Evolutionary conservation across 2,329 filamentous ascomycete genomes (phyloP).

Genomic region (Fusarium zealandicum): DNA sequence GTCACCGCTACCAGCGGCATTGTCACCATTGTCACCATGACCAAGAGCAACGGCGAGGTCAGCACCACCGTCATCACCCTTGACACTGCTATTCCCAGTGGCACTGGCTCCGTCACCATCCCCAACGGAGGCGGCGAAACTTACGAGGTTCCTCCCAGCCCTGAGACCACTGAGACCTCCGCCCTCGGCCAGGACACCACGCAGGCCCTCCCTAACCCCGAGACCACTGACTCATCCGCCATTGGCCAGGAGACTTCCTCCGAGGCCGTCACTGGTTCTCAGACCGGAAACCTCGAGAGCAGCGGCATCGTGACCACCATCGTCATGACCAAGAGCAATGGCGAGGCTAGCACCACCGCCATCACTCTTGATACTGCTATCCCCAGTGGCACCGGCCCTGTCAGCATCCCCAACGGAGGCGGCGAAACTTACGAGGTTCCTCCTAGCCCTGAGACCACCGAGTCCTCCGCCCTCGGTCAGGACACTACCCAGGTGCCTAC

Average conservation of each 20-base stretch:
- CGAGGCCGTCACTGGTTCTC: conserved; percentile 17
- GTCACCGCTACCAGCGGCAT: conserved; percentile 10
- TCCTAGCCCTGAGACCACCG: conserved; percentile 17
- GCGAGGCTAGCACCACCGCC: background rate
- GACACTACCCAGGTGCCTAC: conserved; percentile 7
- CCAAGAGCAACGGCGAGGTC: conserved; percentile 11
- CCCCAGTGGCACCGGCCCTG: conserved; percentile 10
- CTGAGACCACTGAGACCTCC: conserved; percentile 9
- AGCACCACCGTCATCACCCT: conserved; percentile 10
- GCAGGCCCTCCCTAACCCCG: conserved; percentile 5
- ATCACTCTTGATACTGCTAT: conserved; percentile 5
- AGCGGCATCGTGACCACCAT: conserved; percentile 24
- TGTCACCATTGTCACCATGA: conserved; percentile 24
- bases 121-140: conserved; percentile 4
- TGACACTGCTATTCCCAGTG: conserved; percentile 3
- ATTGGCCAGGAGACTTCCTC: conserved; percentile 1
- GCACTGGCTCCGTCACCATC: conserved; percentile 8
- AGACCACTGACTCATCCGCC: conserved; percentile 15
- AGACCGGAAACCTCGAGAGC: conserved; percentile 11
- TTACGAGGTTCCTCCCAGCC: background rate
- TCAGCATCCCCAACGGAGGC: conserved; percentile 12
- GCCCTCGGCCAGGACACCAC: background rate
- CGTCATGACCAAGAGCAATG: conserved; percentile 31
- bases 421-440: conserved; percentile 19
- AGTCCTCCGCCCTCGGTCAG: conserved; percentile 15